Base-by-base conservation (phyloP, 306 rosid species). In the Neltuma alba region DNA sequence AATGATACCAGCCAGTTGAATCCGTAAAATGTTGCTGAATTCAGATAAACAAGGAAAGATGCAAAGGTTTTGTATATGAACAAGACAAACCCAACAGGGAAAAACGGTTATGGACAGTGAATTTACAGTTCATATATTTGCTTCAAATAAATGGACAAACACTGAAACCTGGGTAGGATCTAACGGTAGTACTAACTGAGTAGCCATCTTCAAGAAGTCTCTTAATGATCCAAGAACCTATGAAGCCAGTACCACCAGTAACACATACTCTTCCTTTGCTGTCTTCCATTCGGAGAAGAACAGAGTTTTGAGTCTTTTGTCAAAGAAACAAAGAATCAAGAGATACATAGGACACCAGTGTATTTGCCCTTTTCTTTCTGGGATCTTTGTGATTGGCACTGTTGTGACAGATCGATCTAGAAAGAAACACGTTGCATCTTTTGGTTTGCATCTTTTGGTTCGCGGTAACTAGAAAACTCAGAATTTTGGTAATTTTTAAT, bases 181-280 rank as follows among this genome's bases (percentile, higher is more conserved):
- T 55, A 40, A 86, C 20, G 1, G 86, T 86, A 23, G 89, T 72
- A 23, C 48, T 80, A 40, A 86, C 86, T 45, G 31, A 55, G 75
- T 82, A 86, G 25, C 89, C 89, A 50, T 67, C 70, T 20, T 79
- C 61, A 68, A 86, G 86, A 25, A 86, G 86, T 38, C 70, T 80
- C 81, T 37, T 48, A 21, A 86, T 61, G 27, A 83, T 41, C 89
- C 86, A 82, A 31, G 89, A 86, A 23, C 80, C 84, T 23, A 82
- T 25, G 20, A 34, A 83, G 37, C 89, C 84, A 1, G 86, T 76
- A 6, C 89, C 89, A 6, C 89, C 84, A 1, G 89, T 86, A 3
- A 82, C 89, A 76, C 89, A 82, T 0, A 86, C 84, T 37, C 63
- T 60, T 2, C 86, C 88, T 44, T 70, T 62, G 3, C 28, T 28